Percentiles rank a stretch among this genome's conserved stretches.
These are phyloP conservation scores for Komagataella populi DNA, from an alignment of 805 yeast genomes.

Conservation along the genomic window DNA sequence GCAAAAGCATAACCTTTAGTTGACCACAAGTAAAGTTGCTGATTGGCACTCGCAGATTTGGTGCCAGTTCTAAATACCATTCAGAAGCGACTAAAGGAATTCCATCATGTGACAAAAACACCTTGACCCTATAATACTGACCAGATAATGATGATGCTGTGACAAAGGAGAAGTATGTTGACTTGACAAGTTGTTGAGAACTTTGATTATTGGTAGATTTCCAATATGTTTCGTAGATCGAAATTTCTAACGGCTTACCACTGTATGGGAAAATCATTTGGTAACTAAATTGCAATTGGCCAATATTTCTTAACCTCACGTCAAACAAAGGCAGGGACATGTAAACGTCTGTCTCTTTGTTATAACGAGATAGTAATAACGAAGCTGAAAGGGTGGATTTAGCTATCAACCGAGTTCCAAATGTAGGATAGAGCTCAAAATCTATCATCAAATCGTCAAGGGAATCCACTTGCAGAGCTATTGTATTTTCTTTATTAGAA, in stretches of 20 bases:
- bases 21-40: slow-evolving; percentile 42
- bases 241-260: slow-evolving; percentile 73
- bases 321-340: slow-evolving; percentile 67
- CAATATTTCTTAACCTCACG: slow-evolving; percentile 66
- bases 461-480: slow-evolving; percentile 74
- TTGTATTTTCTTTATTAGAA: slow-evolving; percentile 45
- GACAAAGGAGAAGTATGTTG: slow-evolving; percentile 48
- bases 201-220: slow-evolving; percentile 58
- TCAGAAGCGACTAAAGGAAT: slow-evolving; percentile 74
- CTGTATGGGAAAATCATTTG: slow-evolving; percentile 83
- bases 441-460: slow-evolving; percentile 65
- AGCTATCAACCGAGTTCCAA: slow-evolving; percentile 86
- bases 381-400: slow-evolving; percentile 70
- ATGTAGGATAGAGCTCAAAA: slow-evolving; percentile 86
- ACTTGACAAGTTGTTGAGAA: slow-evolving; percentile 8
- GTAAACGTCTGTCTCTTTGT: slow-evolving; percentile 23
- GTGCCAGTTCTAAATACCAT: slow-evolving; percentile 33
- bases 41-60: slow-evolving; percentile 43
- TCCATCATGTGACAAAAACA: slow-evolving; percentile 68
- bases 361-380: slow-evolving; percentile 16
- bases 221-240: slow-evolving; percentile 95
- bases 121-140: slow-evolving; percentile 53
- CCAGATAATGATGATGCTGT: slow-evolving; percentile 88
- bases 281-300: slow-evolving; percentile 63
- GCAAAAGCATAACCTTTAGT: slow-evolving; percentile 16